Evolutionary conservation across 2,329 filamentous ascomycete genomes (phyloP).

Genomic region (Trichophyton equinum): DNA sequence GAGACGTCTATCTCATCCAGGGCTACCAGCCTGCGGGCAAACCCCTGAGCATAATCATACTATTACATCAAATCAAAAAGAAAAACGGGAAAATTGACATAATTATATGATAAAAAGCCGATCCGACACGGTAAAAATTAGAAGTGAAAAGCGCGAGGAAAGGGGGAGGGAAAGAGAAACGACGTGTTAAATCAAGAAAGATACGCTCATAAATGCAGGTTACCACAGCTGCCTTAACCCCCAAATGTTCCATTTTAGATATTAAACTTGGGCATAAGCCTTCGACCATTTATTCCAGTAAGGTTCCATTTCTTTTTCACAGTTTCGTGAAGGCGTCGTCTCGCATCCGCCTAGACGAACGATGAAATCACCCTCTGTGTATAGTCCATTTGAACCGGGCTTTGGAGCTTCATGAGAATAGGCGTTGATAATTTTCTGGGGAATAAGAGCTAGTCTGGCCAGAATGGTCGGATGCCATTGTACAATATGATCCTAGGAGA

Average conservation of each 20-base stretch:
- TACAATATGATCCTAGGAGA: slow-evolving; percentile 61
- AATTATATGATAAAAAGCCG: not conserved
- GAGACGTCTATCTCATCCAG: slow-evolving; percentile 1
- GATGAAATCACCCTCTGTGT: slow-evolving; percentile 73
- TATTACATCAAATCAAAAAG: not conserved
- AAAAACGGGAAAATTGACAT: not conserved
- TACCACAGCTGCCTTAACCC: not conserved
- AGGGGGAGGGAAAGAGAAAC: not conserved
- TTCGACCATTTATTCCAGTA: slow-evolving; percentile 36
- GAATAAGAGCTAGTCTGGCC: slow-evolving; percentile 77
- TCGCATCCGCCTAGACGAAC: slow-evolving; percentile 67
- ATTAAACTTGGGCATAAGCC: slow-evolving; percentile 11
- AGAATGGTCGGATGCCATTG: slow-evolving; percentile 97
- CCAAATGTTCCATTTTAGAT: not conserved
- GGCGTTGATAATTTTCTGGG: slow-evolving; percentile 69
- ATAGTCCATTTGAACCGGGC: slow-evolving; percentile 45
- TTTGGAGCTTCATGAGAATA: slow-evolving; percentile 46
- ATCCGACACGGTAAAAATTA: not conserved
- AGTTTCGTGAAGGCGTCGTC: slow-evolving; percentile 44
- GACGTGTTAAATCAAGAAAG: not conserved
- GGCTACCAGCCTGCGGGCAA: not conserved
- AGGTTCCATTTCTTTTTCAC: slow-evolving; percentile 57
- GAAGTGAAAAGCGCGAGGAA: not conserved
- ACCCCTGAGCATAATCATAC: not conserved
- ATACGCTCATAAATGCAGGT: slow-evolving; percentile 2